These are phyloP conservation scores for Pharus latifolius DNA, from an alignment of 176 grass and related monocot genomes.

Conservation along the genomic window DNA sequence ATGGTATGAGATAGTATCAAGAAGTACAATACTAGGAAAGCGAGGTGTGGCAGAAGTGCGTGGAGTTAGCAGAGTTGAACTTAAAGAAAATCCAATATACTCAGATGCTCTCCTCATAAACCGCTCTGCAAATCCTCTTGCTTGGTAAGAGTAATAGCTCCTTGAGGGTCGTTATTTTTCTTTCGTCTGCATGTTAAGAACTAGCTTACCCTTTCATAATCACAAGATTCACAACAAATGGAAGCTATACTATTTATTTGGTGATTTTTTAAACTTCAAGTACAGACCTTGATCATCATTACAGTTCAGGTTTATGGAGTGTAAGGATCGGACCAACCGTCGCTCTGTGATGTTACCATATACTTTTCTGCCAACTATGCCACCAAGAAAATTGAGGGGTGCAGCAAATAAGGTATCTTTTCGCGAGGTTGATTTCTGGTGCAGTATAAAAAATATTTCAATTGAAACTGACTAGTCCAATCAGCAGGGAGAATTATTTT, in stretches of 20 bases:
- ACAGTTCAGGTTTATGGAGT: conserved; percentile 98
- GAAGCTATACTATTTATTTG: background rate
- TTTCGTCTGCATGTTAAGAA: background rate
- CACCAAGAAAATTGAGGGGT: conserved; percentile 65
- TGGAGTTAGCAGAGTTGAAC: conserved; percentile 63
- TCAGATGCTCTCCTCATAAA: conserved; percentile 73
- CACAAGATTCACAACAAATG: background rate
- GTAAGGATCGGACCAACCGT: conserved; percentile 73
- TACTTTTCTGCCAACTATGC: conserved; percentile 75
- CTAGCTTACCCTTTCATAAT: background rate
- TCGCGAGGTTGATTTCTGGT: conserved; percentile 5
- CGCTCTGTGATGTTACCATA: conserved; percentile 79
- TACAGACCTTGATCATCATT: conserved; percentile 51
- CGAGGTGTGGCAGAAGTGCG: conserved; percentile 47
- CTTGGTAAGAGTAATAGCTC: conserved; percentile 60
- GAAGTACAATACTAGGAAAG: conserved; percentile 68
- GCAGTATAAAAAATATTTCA: conserved; percentile 1
- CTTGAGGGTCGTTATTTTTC: background rate
- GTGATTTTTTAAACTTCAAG: conserved; percentile 13
- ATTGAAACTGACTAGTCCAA: background rate
- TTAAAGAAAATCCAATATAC: conserved; percentile 63
- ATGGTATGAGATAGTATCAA: conserved; percentile 65
- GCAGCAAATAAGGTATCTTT: conserved; percentile 52
- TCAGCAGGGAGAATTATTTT: background rate
- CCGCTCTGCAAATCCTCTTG: conserved; percentile 74